Base-by-base conservation (phyloP, 1,284 basidiomycete genomes). In the Cutaneotrichosporon cavernicola region DNA sequence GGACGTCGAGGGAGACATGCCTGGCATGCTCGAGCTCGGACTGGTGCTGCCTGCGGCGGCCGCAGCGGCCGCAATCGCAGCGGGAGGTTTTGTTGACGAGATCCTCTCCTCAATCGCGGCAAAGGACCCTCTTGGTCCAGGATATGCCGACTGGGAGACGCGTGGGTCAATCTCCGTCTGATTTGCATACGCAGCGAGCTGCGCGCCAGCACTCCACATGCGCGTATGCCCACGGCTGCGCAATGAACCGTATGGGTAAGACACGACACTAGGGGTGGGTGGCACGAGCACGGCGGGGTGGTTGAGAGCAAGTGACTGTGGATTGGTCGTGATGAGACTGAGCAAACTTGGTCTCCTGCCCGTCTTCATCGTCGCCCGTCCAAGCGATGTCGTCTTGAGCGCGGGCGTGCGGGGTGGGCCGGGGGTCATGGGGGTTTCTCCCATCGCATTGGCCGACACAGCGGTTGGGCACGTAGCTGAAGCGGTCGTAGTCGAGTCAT, bases 311-410 rank as follows among this genome's bases (percentile, higher is more conserved):
- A 40, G 56, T 3, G 72, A 62, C 34, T 70, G 71, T 0, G 38
- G 38, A 21, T 31, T 73, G 71, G 16, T 32, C 5, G 76, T 78
- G 63, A 76, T 72, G 40, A 79, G 67, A 57, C 69, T 75, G 31
- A 78, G 67, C 8, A 79, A 64, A 30, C 69, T 73, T 5, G 76
- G 75, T 56, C 77, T 66, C 11, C 71, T 64, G 11, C 61, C 43
- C 22, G 51, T 60, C 11, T 69, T 65, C 11, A 65, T 55, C 6
- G 49, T 43, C 5, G 32, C 32, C 5, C 58, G 49, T 5, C 58
- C 58, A 21, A 50, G 22, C 4, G 58, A 43, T 6, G 34, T 50
- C 22, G 43, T 47, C 46, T 34, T 47, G 50, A 50, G 50, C 18
- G 22, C 50, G n/a, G 58, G 58, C 14, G 58, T 60, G 10, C 26